Base-by-base conservation (phyloP, 257 asterid species). In the Plantago elongata region DNA sequence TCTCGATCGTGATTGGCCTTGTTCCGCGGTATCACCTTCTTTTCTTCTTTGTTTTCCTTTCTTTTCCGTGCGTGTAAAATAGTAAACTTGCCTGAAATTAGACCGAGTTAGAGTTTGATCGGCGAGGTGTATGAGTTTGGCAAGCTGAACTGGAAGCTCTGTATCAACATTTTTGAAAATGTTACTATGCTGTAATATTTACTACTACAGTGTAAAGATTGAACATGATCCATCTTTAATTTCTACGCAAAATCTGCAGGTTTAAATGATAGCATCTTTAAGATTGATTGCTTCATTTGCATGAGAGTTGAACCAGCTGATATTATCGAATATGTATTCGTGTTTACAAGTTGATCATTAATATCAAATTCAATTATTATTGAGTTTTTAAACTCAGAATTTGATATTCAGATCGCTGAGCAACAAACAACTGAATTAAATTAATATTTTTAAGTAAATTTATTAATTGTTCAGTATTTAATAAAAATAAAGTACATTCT, bases 31-130 rank as follows among this genome's bases (percentile, higher is more conserved):
- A 45, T 63, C 45, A 58, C 22, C 29, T 38, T 51, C 40, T 34
- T 34, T 34, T 34, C 40, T 34, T 17, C 60, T 62, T 51, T 11
- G 54, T 34, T 69, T 66, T 70, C 47, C 64, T 9, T 37, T 16
- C 6, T 69, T 70, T 51, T 34, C 37, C 49, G 60, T 30, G 69
- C 67, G 68, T 79, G 83, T 78, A 78, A 74, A 68, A 74, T 82
- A 76, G 84, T 73, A 34, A 54, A 67, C 45, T 48, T 65, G 64
- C 49, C 62, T 45, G 74, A 65, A 76, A 68, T 15, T 63, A 66
- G 79, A 71, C 50, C 54, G 69, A 15, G 54, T 29, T 52, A 34
- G 76, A 69, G 63, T 65, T 58, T 68, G 66, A 68, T 62, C 51
- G 17, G 59, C 64, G 12, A 14, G 22, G 38, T 62, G 59, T 65